Evolutionary conservation across 2,329 filamentous ascomycete species (phyloP), one percentile per base, ranked within the genome.

Genomic region (Botrytis pseudocinerea): DNA sequence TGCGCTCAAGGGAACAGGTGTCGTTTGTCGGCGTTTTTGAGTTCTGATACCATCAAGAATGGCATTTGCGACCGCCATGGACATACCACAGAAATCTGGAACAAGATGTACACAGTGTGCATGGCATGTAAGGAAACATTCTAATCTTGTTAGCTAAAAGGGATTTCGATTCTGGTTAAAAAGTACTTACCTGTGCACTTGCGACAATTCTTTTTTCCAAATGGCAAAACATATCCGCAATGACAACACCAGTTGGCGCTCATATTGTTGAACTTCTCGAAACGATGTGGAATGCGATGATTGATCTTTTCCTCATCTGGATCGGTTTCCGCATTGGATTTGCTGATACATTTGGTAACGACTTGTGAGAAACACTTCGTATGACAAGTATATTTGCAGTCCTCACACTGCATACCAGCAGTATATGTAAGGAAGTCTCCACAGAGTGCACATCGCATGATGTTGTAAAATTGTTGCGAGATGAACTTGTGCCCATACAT

Each of bases 241-340:
- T 99, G 96, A 81, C 96, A 99, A 84, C 96, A 99, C 96, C 96
- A 99, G 82, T 98, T 99, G 78, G 96, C 96, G 25, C 95, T 96
- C 84, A 99, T 93, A 80, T 99, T 99, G 76, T 94, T 94, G 82
- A 97, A 99, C n/a, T 92, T 90, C 80, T 95, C 91, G 86, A 98
- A 99, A 71, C 96, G 92, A 88, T 99, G 96, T 14, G 96, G 96
- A 81, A 99, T 99, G 76, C 96, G 93, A 82, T 99, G 96, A 82
- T 99, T 99, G 89, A 99, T 97, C 87, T 98, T 99, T 84, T 98
- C 96, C 83, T 99, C 96, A 83, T 99, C 96, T 35, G 96, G 95
- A 82, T 99, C 96, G 9, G 94, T 97, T 83, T 99, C 96, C 76
- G 96, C 95, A 81, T 99, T 99, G 76, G 95, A 98, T 83, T 99